Evolutionary conservation across 1,284 basidiomycete genomes (phyloP), one percentile per base, ranked within the genome.

Genomic region (Entoloma clypeatum): DNA sequence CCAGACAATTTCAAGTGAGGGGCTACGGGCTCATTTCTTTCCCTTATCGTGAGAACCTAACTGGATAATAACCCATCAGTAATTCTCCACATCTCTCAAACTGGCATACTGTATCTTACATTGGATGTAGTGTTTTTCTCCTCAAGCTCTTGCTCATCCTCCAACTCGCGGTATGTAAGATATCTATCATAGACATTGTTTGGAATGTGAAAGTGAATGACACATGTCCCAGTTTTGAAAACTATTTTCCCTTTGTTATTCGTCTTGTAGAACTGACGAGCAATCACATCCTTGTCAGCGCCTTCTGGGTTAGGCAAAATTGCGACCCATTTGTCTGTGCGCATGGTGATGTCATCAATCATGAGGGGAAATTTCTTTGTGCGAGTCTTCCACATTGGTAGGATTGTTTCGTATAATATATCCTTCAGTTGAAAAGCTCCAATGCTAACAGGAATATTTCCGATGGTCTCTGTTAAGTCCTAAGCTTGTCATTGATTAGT

Each of bases 371-470:
- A 48, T 3, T 25, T 21, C 1, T 44, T 35, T 1, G 45, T 48
- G 39, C 44, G 53, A 14, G 31, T 28, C 2, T 44, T 36, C 21
- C 38, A 46, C 8, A 27, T 19, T 1, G 47, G 48, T 4, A 44
- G 19, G 1, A 58, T 3, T 0, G 39, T 30, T 1, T 48, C 21
- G 33, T 43, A 56, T 5, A 38, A 27, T 9, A 46, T 41, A 13
- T n/a, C 22, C 18, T 56, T 56, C 17, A 58, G 41, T 0, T 47
- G 43, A 0, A 7, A 3, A 7, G 41, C 52, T 7, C 51, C 52
- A 27, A 56, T 50, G 21, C 53, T 49, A 11, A 45, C 50, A 2
- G 43, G 48, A 14, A 58, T 35, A 28, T 56, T 39, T 2, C 41
- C 41, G 1, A 53, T 25, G 2, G 50, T 42, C 31, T 54, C 49